These are phyloP conservation scores for Carex cristatella DNA, from an alignment of 176 grass and related monocot genomes.

Conservation along the genomic window DNA sequence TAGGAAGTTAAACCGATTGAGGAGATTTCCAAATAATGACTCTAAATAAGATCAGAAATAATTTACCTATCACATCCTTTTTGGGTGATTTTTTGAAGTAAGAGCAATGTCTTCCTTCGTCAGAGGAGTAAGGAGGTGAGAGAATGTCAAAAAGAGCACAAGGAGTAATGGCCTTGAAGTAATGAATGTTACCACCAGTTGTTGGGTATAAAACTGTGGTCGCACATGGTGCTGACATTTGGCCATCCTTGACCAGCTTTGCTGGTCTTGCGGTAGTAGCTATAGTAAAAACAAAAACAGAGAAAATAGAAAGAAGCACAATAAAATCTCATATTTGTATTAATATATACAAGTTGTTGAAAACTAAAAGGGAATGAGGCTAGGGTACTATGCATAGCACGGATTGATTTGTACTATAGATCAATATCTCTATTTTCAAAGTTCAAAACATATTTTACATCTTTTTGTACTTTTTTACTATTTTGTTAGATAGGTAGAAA, in stretches of 20 bases:
- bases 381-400: no score
- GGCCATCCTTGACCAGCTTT: constrained; percentile 57
- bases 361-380: constrained; percentile 3
- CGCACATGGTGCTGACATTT: constrained; percentile 72
- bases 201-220: constrained; percentile 84
- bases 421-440: no score
- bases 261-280: constrained; percentile 51
- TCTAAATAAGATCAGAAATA: neutral
- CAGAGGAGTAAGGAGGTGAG: constrained; percentile 80
- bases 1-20: neutral
- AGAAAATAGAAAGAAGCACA: constrained; percentile 1
- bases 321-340: neutral
- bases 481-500: no score
- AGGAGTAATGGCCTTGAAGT: constrained; percentile 83
- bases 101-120: constrained; percentile 74
- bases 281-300: neutral
- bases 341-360: neutral
- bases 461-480: no score
- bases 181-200: constrained; percentile 87
- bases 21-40: neutral
- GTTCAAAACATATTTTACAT: no score
- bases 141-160: constrained; percentile 96
- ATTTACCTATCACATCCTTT: constrained; percentile 45
- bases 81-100: constrained; percentile 61
- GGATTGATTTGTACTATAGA: no score